Conservation (phyloP, 1,139 yeast species). For the Lodderomyces elongisporus region DNA sequence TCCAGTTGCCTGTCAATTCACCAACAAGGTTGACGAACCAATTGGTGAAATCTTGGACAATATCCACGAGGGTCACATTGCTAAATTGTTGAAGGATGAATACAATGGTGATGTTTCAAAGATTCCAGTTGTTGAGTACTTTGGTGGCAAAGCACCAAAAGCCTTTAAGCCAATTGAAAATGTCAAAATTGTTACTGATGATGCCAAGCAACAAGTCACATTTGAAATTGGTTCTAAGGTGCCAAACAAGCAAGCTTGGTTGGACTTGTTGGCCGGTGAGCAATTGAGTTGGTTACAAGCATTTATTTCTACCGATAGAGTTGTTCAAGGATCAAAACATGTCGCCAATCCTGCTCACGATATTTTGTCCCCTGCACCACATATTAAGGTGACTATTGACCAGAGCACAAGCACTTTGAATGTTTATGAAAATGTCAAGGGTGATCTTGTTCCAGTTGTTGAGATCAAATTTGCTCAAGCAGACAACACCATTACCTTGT, state of each 20-base stretch:
- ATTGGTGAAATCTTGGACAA: slow-evolving; percentile 83
- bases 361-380: slow-evolving; percentile 70
- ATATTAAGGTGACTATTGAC: slow-evolving; percentile 61
- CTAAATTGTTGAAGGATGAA: slow-evolving; percentile 58
- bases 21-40: slow-evolving; percentile 86
- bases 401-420: slow-evolving; percentile 55
- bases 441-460: slow-evolving; percentile 66
- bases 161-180: slow-evolving; percentile 25
- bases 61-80: slow-evolving; percentile 87
- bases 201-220: slow-evolving; percentile 19
- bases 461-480: slow-evolving; percentile 48
- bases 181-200: slow-evolving; percentile 24
- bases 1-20: slow-evolving; percentile 95
- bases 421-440: slow-evolving; percentile 68
- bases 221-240: slow-evolving; percentile 42
- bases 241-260: slow-evolving; percentile 62
- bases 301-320: slow-evolving; percentile 68
- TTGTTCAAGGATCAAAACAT: slow-evolving; percentile 82
- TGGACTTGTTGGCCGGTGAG: slow-evolving; percentile 73
- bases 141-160: slow-evolving; percentile 62
- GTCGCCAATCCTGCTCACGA: slow-evolving; percentile 73
- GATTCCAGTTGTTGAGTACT: slow-evolving; percentile 86
- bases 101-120: slow-evolving; percentile 64
- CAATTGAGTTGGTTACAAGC: slow-evolving; percentile 89
- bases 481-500: slow-evolving; percentile 44